phyloP scores from a whole-genome alignment of 495 filamentous ascomycete genomes.

The Trichoderma erinaceum region DNA sequence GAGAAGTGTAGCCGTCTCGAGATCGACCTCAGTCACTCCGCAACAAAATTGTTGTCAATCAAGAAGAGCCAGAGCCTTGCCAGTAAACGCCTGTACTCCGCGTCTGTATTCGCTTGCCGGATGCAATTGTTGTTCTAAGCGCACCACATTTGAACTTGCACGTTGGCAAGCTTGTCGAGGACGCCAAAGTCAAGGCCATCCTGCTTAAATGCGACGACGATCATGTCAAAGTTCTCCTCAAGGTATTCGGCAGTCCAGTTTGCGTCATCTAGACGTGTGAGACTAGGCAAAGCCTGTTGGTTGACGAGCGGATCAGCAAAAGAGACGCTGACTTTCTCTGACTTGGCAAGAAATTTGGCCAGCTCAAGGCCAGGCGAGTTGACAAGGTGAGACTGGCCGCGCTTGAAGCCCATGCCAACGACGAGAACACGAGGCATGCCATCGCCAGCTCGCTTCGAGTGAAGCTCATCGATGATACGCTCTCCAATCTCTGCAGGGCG shows the following conservation, averaged over 20 bases:
- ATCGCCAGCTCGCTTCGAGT: not conserved
- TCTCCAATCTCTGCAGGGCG: conserved; percentile 27
- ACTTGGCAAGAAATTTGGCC: conserved; percentile 22
- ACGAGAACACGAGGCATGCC: conserved; percentile 26
- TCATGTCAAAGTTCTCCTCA: conserved; percentile 27
- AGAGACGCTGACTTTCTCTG: conserved; percentile 24
- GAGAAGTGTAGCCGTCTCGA: too few species aligned
- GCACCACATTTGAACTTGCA: conserved; percentile 28
- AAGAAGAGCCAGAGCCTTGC: too few species aligned
- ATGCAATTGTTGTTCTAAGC: conserved; percentile 13
- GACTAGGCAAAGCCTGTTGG: conserved; percentile 25
- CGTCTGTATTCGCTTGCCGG: too few species aligned
- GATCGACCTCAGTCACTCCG: too few species aligned
- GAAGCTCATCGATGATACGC: not conserved
- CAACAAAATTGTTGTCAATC: too few species aligned
- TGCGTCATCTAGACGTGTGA: conserved; percentile 22
- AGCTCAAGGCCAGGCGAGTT: conserved; percentile 30
- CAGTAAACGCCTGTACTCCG: too few species aligned
- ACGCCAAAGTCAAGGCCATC: conserved; percentile 26
- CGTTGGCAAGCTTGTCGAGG: conserved; percentile 21
- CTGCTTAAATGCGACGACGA: conserved; percentile 31
- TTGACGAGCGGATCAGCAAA: conserved; percentile 31
- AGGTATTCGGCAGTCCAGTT: conserved; percentile 24
- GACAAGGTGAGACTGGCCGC: conserved; percentile 26
- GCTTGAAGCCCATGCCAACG: conserved; percentile 32